Base-by-base conservation (phyloP, 2,329 filamentous ascomycete species). In the Claviceps africana region DNA sequence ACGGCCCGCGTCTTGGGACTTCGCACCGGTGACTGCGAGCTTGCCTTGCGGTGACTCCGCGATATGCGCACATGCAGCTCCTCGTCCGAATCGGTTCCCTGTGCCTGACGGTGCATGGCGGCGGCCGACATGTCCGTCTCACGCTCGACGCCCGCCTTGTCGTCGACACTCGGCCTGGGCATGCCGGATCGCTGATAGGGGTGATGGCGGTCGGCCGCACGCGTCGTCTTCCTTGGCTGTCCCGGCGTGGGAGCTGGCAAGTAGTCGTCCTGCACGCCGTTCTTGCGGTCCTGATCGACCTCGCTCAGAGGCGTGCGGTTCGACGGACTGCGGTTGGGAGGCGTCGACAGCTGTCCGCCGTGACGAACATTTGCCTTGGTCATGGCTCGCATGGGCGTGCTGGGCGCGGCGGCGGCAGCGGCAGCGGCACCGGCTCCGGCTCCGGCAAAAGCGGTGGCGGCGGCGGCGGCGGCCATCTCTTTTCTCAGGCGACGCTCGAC, bases 211-310 rank as follows among this genome's bases (percentile, higher is more conserved):
- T 90, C 88, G 54, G 82, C 78, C 54, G 82, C 78, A 53, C 88
- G 82, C 57, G 83, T 84, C 17, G 85, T 86, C 75, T 98, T 97
- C 56, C 93, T 82, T 30, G 93, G 93, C 66, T 98, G 93, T 2
- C 93, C 93, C 0, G 93, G 93, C 4, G 93, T 98, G 3, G 93
- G 93, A 0, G 90, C 91, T 2, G 93, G 93, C 5, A 98, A 78
- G 60, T 94, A 94, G 64, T 96, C 90, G 57, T 96, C 89, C 62
- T 87, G 80, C n/a, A 82, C 77, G 48, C 79, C 77, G 59, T 79
- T 81, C 62, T 75, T 78, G 61, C 76, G 72, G 59, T 96, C 95
- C 57, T 86, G 81, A 61, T 94, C 88, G 56, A 98, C 87, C 68
- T 98, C 93, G 51, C 91, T 90, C n/a, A 98, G 79, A 3, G 93